Conservation (phyloP, 2,329 filamentous ascomycete species). For the Penicillium sclerotiorum region DNA sequence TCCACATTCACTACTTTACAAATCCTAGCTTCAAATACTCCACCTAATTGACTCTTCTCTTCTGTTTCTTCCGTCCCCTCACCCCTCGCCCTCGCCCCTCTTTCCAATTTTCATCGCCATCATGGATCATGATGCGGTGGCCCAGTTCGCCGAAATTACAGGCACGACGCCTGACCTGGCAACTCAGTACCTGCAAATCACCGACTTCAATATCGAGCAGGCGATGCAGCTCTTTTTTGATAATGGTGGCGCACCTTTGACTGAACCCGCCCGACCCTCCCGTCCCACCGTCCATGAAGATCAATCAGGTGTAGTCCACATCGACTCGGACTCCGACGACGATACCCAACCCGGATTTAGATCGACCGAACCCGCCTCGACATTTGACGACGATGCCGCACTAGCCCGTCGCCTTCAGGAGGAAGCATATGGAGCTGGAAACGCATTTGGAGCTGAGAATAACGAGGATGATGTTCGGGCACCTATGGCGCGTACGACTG, state of each 20-base stretch:
- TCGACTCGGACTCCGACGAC: slow-evolving; percentile 79
- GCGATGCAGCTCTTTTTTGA: slow-evolving; percentile 91
- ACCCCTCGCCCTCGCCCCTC: not conserved
- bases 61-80: not conserved
- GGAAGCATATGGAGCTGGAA: slow-evolving; percentile 72
- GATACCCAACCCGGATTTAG: slow-evolving; percentile 48
- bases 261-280: slow-evolving; percentile 46
- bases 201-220: slow-evolving; percentile 80
- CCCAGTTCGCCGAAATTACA: slow-evolving; percentile 80
- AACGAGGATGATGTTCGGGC: slow-evolving; percentile 72
- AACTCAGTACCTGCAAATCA: slow-evolving; percentile 78
- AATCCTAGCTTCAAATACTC: not conserved
- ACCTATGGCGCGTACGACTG: slow-evolving; percentile 86
- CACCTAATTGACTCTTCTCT: not conserved
- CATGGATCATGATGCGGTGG: slow-evolving; percentile 72
- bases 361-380: slow-evolving; percentile 49
- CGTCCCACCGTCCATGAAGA: slow-evolving; percentile 53
- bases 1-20: slow-evolving; percentile 15
- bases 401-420: slow-evolving; percentile 92
- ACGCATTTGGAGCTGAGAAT: slow-evolving; percentile 28
- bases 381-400: slow-evolving; percentile 83
- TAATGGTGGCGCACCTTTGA: slow-evolving; percentile 66
- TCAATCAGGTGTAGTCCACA: slow-evolving; percentile 65
- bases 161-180: slow-evolving; percentile 73
- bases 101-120: slow-evolving; percentile 19